Evolutionary conservation across 1,139 yeast genomes (phyloP).

Genomic region (Meyerozyma athensensis): DNA sequence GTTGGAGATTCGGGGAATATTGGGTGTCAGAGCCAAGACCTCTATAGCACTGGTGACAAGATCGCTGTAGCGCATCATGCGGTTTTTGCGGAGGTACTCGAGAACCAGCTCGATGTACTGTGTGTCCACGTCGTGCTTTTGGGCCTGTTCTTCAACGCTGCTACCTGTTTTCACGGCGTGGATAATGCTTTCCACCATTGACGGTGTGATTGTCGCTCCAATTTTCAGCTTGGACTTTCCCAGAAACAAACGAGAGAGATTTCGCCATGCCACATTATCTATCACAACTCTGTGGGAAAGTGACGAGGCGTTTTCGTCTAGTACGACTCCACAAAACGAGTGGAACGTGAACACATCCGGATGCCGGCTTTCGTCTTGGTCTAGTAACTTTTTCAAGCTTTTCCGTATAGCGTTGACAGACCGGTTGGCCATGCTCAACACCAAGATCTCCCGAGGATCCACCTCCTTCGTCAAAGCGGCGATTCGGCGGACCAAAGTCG

Average conservation of each 20-base stretch:
- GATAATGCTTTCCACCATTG: conserved; percentile 28
- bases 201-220: conserved; percentile 25
- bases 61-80: conserved; percentile 35
- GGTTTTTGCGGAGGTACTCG: conserved; percentile 20
- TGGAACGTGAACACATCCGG: conserved; percentile 59
- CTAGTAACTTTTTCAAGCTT: conserved; percentile 32
- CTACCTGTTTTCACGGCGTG: conserved; percentile 29
- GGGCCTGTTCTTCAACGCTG: conserved; percentile 22
- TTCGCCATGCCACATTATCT: conserved; percentile 51
- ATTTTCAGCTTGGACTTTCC: conserved; percentile 22
- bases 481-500: conserved; percentile 52
- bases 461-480: conserved; percentile 40
- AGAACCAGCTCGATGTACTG: conserved; percentile 16
- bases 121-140: conserved; percentile 18
- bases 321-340: conserved; percentile 48
- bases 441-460: conserved; percentile 51
- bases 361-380: conserved; percentile 23
- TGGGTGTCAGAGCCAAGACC: conserved; percentile 18
- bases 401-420: conserved; percentile 52
- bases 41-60: conserved; percentile 27
- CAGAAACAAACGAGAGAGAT: conserved; percentile 31
- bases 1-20: conserved; percentile 21
- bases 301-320: conserved; percentile 33
- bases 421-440: conserved; percentile 66
- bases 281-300: conserved; percentile 33